Base-by-base conservation (phyloP, 2,329 filamentous ascomycete genomes). In the Calonectria henricotiae region DNA sequence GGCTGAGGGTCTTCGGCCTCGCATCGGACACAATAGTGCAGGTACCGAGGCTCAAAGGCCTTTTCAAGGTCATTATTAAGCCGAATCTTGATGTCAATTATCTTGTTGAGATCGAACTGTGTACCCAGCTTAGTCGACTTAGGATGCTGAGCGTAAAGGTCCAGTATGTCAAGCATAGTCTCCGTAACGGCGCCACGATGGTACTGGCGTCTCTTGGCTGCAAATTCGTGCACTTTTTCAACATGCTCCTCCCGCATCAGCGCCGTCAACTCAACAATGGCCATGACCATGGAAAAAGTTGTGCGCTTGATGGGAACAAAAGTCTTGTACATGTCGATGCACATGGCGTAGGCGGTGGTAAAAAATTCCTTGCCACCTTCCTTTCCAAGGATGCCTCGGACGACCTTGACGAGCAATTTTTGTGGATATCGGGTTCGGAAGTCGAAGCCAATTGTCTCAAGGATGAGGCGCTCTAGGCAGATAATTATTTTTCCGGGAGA, bases 401-500 rank as follows among this genome's bases (percentile, higher is more conserved):
- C 87, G 30, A 98, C 87, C 83, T 98, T 98, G 75, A 94, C 88
- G 47, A 98, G 86, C 25, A 94, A 87, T 73, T 95, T 94, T 76
- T 98, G 94, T 0, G 96, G 95, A 77, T 97, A 93, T 43, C 95
- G 91, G 68, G 92, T 95, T 41, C 95, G 91, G 79, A 98, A 98
- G 82, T 99, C 96, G 82, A 99, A 99, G 72, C 93, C 92, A 35
- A 95, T 93, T 2, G 94, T 93, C 83, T 99, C 96, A 62, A 99
- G 91, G 83, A 98, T 97, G 67, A 97, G 89, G 5, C 96, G 90
- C 83, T 99, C 96, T 4, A 98, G 89, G 1, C 94, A 94, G 72
- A 98, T 95, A 73, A 98, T 93, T 68, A 92, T 90, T 74, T 94
- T 93, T 15, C 93, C 93, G 4, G 92, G 90, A 1, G 86, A 86